Percentiles rank a stretch among this genome's conserved stretches.
phyloP scores from a whole-genome alignment of 2,329 filamentous ascomycete species.

The Apiospora saccharicola region DNA sequence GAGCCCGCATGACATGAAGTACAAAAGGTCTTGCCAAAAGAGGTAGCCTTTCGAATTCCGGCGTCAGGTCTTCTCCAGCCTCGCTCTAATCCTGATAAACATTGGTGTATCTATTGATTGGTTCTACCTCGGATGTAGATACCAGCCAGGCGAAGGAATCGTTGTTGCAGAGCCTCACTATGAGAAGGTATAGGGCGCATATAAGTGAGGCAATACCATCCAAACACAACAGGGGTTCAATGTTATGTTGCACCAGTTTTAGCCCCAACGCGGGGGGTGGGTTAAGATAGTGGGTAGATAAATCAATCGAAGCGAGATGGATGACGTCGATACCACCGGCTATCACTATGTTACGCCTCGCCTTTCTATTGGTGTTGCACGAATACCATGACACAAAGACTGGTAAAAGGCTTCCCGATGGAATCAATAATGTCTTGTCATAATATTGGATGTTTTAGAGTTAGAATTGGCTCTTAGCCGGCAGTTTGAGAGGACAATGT shows the following conservation, averaged over 20 bases:
- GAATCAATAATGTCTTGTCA: background rate
- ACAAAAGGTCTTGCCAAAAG: background rate
- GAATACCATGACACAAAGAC: background rate
- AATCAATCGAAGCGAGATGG: background rate
- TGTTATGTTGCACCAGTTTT: background rate
- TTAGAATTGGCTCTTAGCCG: background rate
- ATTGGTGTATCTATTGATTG: background rate
- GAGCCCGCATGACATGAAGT: background rate
- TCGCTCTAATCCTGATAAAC: background rate
- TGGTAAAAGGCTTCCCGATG: background rate
- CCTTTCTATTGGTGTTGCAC: background rate
- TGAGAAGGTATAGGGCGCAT: background rate
- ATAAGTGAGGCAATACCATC: background rate
- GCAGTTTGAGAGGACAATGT: background rate
- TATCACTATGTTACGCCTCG: background rate
- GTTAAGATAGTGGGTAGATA: background rate
- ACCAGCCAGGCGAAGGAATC: too few species aligned
- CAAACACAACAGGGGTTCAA: background rate
- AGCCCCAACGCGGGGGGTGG: background rate
- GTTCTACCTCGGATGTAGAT: background rate
- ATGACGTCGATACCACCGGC: background rate
- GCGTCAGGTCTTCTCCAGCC: background rate
- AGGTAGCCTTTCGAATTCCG: background rate
- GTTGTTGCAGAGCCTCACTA: background rate
- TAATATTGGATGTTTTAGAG: background rate